phyloP scores from a whole-genome alignment of 2,329 filamentous ascomycete genomes.

The Neofusicoccum umdonicola region DNA sequence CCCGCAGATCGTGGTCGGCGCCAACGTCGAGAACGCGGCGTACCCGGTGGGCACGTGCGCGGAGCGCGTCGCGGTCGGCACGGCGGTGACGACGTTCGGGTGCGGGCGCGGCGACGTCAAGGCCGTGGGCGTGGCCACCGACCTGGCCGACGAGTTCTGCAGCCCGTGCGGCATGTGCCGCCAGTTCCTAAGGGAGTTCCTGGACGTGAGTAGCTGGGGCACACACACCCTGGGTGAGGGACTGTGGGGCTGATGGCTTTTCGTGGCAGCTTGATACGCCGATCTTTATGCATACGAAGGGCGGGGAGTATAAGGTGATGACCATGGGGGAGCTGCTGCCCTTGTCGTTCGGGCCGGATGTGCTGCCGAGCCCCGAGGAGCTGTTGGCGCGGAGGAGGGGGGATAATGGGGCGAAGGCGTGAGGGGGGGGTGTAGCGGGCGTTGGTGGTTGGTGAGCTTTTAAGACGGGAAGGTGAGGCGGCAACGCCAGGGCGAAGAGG shows the following conservation, averaged over 20 bases:
- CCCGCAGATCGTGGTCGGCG: conserved; percentile 61
- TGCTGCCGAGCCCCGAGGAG: conserved; percentile 38
- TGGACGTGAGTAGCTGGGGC: background rate
- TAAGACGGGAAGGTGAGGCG: too few species aligned
- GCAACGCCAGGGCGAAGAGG: too few species aligned
- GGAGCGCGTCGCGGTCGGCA: conserved; percentile 80
- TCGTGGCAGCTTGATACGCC: conserved; percentile 57
- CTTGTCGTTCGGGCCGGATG: conserved; percentile 54
- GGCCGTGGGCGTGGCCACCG: conserved; percentile 82
- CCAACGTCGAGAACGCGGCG: conserved; percentile 78
- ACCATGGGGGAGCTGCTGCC: conserved; percentile 63
- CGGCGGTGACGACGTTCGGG: conserved; percentile 62
- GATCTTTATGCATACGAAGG: conserved; percentile 88
- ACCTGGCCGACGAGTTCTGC: conserved; percentile 52
- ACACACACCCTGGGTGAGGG: background rate
- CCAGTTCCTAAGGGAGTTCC: conserved; percentile 64
- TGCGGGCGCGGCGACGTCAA: conserved; percentile 56
- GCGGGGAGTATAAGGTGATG: conserved; percentile 68
- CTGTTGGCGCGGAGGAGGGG: conserved; percentile 26
- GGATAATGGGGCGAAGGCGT: background rate
- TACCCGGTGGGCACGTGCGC: conserved; percentile 96
- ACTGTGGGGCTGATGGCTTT: background rate
- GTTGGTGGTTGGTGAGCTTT: too few species aligned
- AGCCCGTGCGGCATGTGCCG: conserved; percentile 92
- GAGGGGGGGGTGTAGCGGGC: too few species aligned